Evolutionary conservation across 2,329 filamentous ascomycete genomes (phyloP).

Genomic region (Trichothecium roseum): DNA sequence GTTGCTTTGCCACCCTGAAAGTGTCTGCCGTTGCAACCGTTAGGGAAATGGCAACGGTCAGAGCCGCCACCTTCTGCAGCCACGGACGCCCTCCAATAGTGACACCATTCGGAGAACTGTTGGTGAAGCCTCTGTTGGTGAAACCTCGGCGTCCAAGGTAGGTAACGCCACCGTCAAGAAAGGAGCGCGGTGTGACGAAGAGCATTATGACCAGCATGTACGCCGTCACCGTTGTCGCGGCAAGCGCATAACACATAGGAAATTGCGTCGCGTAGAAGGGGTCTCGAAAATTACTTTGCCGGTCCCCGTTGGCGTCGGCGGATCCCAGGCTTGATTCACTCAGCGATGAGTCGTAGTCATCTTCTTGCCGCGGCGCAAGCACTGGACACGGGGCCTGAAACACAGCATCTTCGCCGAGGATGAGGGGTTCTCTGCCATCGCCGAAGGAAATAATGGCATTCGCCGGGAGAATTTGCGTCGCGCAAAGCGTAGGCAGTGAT

Average conservation of each 20-base stretch:
- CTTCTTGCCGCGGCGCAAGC: constrained; percentile 10
- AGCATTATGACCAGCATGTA: constrained; percentile 93
- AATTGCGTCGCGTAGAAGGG: constrained; percentile 92
- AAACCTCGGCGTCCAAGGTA: constrained; percentile 65
- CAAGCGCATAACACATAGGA: constrained; percentile 86
- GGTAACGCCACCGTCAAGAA: constrained; percentile 75
- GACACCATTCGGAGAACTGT: constrained; percentile 66
- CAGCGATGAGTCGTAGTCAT: constrained; percentile 17
- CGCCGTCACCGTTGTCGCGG: constrained; percentile 79
- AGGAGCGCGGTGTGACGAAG: constrained; percentile 88
- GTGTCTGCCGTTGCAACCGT: constrained; percentile 91
- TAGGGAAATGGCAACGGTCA: constrained; percentile 71
- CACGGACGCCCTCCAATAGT: constrained; percentile 87
- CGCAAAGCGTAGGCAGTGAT: constrained; percentile 23
- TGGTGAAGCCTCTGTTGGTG: constrained; percentile 56
- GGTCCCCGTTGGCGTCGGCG: constrained; percentile 17
- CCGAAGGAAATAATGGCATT: constrained; percentile 38
- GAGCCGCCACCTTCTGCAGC: constrained; percentile 74
- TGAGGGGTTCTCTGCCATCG: constrained; percentile 40
- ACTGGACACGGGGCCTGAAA: constrained; percentile 31
- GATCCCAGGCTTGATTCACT: constrained; percentile 22
- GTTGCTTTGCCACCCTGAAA: constrained; percentile 69
- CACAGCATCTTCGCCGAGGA: constrained; percentile 46
- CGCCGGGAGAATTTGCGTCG: constrained; percentile 30
- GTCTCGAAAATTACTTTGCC: constrained; percentile 57